Base-by-base conservation (phyloP, 371 early-diverging fungal species). In the Mortierella sp. region DNA sequence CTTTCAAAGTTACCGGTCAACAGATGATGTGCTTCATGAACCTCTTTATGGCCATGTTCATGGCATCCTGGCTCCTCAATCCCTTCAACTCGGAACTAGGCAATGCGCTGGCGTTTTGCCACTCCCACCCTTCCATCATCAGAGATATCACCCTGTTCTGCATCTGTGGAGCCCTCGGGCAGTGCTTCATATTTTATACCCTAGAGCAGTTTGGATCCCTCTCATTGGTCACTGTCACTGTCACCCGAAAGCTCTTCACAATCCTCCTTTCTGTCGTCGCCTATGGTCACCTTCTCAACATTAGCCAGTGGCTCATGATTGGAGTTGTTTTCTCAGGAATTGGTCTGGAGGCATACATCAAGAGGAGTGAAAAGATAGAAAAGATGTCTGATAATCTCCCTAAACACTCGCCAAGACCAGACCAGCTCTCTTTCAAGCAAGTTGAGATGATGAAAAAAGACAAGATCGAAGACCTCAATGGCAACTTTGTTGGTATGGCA, bases 11-110 rank as follows among this genome's bases (percentile, higher is more conserved):
- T 14, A 88, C 93, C 0, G 96, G 98, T 8, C 92, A 94, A 66
- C 94, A 96, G 54, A 97, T 99, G 98, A 99, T 99, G 99, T 94
- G 96, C 81, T 96, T 90, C 81, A 97, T 98, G 97, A 99, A 98
- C 85, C 77, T 94, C 22, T 89, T 95, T 78, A 91, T 95, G 45
- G 87, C 93, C 1, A 26, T 87, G 6, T 84, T 94, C 55, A 94
- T 96, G 90, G 72, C 87, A 3, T 30, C 75, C 37, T 98, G 93
- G 84, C 88, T 98, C 51, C 65, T 94, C 87, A 90, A 66, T 91
- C 94, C 55, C 30, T 73, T 64, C 62, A 94, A 93, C 77, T 87
- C 92, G 32, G 97, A 97, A 84, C 86, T 98, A 5, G 68, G 78
- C n/a, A 84, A 84, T 59, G 97, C 98, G 20, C 47, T 96, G n/a